Conservation (phyloP, 495 filamentous ascomycete species). For the Penicillium tannophilum region DNA sequence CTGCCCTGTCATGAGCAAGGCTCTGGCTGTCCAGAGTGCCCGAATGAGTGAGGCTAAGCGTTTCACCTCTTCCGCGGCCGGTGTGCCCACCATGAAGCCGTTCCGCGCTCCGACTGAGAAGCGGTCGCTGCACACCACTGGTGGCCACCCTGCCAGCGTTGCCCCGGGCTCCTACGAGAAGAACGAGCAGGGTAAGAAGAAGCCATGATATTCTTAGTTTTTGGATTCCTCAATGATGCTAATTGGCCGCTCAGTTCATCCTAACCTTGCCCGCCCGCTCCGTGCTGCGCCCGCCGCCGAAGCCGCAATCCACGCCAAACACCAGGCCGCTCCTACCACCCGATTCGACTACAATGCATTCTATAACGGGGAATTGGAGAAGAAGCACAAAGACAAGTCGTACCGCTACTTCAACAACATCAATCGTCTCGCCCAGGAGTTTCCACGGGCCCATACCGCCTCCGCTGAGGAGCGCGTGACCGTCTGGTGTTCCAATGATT, state of each 20-base stretch:
- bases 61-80: slow-evolving; percentile 45
- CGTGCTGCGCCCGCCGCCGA: slow-evolving; percentile 25
- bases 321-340: slow-evolving; percentile 41
- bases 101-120: slow-evolving; percentile 44
- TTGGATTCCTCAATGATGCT: slow-evolving; percentile 4
- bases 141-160: slow-evolving; percentile 71
- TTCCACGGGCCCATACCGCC: slow-evolving; percentile 91
- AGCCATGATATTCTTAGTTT: not conserved
- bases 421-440: slow-evolving; percentile 95
- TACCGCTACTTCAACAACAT: slow-evolving; percentile 99
- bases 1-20: slow-evolving; percentile 98
- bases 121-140: slow-evolving; percentile 80
- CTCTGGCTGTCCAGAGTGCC: slow-evolving; percentile 84
- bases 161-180: slow-evolving; percentile 62
- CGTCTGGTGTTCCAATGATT: slow-evolving; percentile 99
- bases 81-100: slow-evolving; percentile 37
- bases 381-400: slow-evolving; percentile 99
- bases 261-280: slow-evolving; percentile 23
- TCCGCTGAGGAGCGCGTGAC: slow-evolving; percentile 85
- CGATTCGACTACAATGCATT: slow-evolving; percentile 91
- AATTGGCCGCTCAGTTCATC: slow-evolving; percentile 27
- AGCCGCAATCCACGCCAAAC: slow-evolving; percentile 29
- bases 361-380: slow-evolving; percentile 85
- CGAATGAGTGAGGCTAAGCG: slow-evolving; percentile 51
- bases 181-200: slow-evolving; percentile 58